A percentile compares a stretch with the other conserved stretches of the same genome.
Evolutionary conservation across 2,329 filamentous ascomycete genomes (phyloP).

Genomic region (Diaporthe sp.): DNA sequence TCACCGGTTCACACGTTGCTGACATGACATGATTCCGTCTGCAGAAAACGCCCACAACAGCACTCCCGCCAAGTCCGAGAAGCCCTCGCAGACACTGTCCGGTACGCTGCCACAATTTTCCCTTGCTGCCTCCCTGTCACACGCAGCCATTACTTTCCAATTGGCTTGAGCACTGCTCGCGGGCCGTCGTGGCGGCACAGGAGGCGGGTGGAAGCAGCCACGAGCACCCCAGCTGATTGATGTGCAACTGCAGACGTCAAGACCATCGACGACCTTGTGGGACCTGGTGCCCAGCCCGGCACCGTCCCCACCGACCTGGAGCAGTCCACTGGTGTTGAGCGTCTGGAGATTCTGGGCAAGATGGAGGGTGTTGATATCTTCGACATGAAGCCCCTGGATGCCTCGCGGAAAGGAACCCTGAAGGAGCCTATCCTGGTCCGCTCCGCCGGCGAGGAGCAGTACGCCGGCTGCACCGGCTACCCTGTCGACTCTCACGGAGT

Average conservation of each 20-base stretch:
- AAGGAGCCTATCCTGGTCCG: conserved; percentile 91
- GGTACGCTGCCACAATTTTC: conserved; percentile 29
- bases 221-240: conserved; percentile 40
- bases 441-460: conserved; percentile 96
- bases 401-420: conserved; percentile 88
- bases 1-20: not conserved
- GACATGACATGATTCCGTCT: conserved; percentile 19
- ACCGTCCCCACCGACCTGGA: conserved; percentile 94
- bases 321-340: conserved; percentile 96
- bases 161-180: not conserved
- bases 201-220: not conserved
- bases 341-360: conserved; percentile 98
- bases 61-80: conserved; percentile 38
- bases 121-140: not conserved
- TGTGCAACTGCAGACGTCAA: conserved; percentile 77
- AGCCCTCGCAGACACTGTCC: conserved; percentile 30
- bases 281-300: conserved; percentile 84
- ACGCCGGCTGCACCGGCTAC: conserved; percentile 93
- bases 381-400: conserved; percentile 96
- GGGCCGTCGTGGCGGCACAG: not conserved
- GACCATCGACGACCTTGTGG: conserved; percentile 83
- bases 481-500: conserved; percentile 93
- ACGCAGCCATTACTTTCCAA: not conserved
- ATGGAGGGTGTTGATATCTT: conserved; percentile 99
- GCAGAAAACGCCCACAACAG: conserved; percentile 38